These are phyloP conservation scores for Syncephalis plumigaleata DNA, from an alignment of 371 early-diverging fungal species.

Conservation along the genomic window DNA sequence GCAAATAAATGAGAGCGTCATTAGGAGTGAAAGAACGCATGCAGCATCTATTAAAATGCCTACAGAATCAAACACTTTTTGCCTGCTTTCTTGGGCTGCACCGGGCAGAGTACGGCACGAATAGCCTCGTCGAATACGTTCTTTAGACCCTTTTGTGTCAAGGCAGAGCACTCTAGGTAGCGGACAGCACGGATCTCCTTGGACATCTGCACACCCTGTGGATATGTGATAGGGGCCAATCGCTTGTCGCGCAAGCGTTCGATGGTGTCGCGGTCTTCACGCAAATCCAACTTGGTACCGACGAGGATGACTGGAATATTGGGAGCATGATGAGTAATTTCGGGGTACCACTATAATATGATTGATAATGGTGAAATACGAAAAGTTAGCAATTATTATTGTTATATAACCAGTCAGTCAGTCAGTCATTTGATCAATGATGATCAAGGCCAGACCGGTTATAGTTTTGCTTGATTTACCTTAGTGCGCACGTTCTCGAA, in stretches of 20 bases:
- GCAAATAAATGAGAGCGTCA: too few species aligned
- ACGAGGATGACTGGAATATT: slow-evolving; percentile 91
- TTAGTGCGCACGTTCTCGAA: slow-evolving; percentile 82
- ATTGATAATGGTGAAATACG: neutral
- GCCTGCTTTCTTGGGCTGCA: slow-evolving; percentile 29
- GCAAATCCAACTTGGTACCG: slow-evolving; percentile 97
- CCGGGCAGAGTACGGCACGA: slow-evolving; percentile 77
- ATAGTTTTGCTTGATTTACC: slow-evolving; percentile 24
- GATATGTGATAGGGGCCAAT: slow-evolving; percentile 79
- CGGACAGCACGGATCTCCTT: slow-evolving; percentile 83
- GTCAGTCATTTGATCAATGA: neutral
- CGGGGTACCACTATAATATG: slow-evolving; percentile 70
- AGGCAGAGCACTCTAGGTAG: slow-evolving; percentile 97
- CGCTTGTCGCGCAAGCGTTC: slow-evolving; percentile 74
- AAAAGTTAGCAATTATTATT: too few species aligned
- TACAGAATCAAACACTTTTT: slow-evolving; percentile 61
- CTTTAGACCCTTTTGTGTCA: slow-evolving; percentile 94
- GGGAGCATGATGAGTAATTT: slow-evolving; percentile 90
- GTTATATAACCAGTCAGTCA: neutral
- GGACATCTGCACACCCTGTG: slow-evolving; percentile 76
- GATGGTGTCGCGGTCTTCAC: slow-evolving; percentile 79
- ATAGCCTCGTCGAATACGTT: slow-evolving; percentile 97
- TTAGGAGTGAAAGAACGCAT: too few species aligned
- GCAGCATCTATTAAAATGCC: slow-evolving; percentile 4
- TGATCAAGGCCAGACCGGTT: neutral